These are phyloP conservation scores for Triglochin maritima DNA, from an alignment of 106 monocot species.

Conservation along the genomic window DNA sequence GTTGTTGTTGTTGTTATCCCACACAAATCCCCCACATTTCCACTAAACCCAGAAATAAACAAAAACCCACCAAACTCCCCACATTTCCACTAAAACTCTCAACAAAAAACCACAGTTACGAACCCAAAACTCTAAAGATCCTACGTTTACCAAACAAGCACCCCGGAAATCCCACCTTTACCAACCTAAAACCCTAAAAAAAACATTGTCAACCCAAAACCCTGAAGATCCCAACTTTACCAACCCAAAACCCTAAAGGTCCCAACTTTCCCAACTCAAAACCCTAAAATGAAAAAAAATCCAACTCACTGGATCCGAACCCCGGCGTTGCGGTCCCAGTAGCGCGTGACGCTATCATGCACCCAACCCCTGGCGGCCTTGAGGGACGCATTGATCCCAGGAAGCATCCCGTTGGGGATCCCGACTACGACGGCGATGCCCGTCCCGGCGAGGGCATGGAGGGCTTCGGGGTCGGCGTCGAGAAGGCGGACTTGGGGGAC, in stretches of 20 bases:
- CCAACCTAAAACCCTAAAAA: background rate
- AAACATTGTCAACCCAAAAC: background rate
- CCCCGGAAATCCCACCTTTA: background rate
- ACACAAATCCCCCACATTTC: background rate
- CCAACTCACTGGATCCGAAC: slow-evolving; percentile 69
- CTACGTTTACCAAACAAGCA: background rate
- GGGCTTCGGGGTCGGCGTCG: slow-evolving; percentile 50
- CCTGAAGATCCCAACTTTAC: background rate
- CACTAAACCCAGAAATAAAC: background rate
- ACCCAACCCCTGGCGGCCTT: slow-evolving; percentile 79
- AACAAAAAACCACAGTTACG: background rate
- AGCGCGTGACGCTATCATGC: slow-evolving; percentile 83
- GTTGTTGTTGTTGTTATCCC: no score
- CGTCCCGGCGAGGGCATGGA: slow-evolving; percentile 53
- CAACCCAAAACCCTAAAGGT: background rate
- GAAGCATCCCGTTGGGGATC: slow-evolving; percentile 68
- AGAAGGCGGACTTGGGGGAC: slow-evolving; percentile 52
- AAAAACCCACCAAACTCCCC: background rate
- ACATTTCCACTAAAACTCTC: background rate
- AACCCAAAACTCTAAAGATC: background rate
- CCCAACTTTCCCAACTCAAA: no score
- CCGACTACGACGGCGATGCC: slow-evolving; percentile 56
- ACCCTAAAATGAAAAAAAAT: background rate
- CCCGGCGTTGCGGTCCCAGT: slow-evolving; percentile 24
- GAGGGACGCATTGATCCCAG: slow-evolving; percentile 43